These are phyloP conservation scores for Backusella tuberculispora DNA, from an alignment of 192 early-diverging fungal species.

Conservation along the genomic window DNA sequence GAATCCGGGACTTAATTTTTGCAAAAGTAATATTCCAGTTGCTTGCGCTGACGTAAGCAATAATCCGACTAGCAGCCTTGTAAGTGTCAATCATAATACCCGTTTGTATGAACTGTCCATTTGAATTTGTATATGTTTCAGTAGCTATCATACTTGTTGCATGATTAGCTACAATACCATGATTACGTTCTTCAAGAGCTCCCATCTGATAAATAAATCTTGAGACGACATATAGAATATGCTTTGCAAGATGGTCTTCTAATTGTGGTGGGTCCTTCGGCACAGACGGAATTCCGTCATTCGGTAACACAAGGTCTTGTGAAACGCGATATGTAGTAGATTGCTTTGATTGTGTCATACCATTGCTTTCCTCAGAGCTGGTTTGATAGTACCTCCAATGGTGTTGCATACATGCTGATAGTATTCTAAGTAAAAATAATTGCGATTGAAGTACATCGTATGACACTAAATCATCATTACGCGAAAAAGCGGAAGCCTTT, in stretches of 20 bases:
- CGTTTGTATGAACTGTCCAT: conserved; percentile 10
- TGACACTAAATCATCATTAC: conserved; percentile 50
- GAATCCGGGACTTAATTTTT: conserved; percentile 65
- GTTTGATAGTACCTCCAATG: conserved; percentile 57
- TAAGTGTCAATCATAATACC: conserved; percentile 59
- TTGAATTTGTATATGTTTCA: conserved; percentile 14
- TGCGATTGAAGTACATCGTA: conserved; percentile 77
- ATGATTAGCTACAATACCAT: neutral
- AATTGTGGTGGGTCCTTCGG: conserved; percentile 68
- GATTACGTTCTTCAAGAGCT: conserved; percentile 38
- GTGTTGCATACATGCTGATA: conserved; percentile 82
- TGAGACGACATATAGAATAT: conserved; percentile 58
- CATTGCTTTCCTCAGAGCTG: neutral
- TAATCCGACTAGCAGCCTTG: conserved; percentile 75
- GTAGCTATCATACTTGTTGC: neutral
- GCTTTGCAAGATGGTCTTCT: conserved; percentile 69
- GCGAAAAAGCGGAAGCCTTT: conserved; percentile 32
- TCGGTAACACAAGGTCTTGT: conserved; percentile 22
- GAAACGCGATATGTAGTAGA: neutral
- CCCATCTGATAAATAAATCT: conserved; percentile 58
- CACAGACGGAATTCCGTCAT: conserved; percentile 4
- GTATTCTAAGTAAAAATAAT: conserved; percentile 75
- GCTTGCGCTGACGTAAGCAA: conserved; percentile 83
- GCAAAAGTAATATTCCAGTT: conserved; percentile 87
- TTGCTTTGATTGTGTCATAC: neutral